Percentiles rank a stretch among this genome's conserved stretches.
phyloP scores from a whole-genome alignment of 805 yeast genomes.

The Zygosaccharomyces lentus region DNA sequence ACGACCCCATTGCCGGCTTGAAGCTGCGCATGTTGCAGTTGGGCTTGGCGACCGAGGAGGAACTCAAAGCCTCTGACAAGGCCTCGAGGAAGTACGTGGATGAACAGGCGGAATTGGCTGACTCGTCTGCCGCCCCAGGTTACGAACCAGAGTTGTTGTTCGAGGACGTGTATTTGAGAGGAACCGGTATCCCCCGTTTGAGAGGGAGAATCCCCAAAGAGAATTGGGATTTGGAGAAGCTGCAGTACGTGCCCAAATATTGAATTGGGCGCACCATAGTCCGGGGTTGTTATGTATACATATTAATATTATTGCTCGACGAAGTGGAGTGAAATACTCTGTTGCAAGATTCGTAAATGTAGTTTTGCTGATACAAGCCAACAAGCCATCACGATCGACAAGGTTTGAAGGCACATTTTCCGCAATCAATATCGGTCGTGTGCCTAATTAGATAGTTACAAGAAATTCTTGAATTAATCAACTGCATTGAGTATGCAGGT shows the following conservation, averaged over 20 bases:
- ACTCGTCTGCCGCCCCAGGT: slow-evolving; percentile 91
- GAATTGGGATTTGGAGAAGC: slow-evolving; percentile 72
- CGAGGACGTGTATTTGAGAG: slow-evolving; percentile 95
- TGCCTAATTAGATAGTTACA: no score
- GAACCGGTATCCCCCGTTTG: slow-evolving; percentile 84
- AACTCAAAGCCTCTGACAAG: slow-evolving; percentile 91
- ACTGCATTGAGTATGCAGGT: no score
- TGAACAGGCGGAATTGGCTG: slow-evolving; percentile 90
- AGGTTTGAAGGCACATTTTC: no score
- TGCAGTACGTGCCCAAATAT: slow-evolving; percentile 4
- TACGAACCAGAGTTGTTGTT: slow-evolving; percentile 91
- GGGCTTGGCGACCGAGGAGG: slow-evolving; percentile 87
- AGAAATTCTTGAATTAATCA: no score
- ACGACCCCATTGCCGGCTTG: slow-evolving; percentile 96
- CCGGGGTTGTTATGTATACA: not conserved
- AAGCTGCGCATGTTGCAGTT: slow-evolving; percentile 80
- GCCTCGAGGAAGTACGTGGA: slow-evolving; percentile 94
- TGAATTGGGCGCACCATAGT: not conserved
- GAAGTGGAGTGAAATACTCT: not conserved
- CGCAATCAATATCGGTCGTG: no score
- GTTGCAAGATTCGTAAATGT: slow-evolving; percentile 1
- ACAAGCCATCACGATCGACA: not conserved
- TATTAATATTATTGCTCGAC: not conserved
- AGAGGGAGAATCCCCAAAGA: slow-evolving; percentile 97
- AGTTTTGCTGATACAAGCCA: not conserved